These are phyloP conservation scores for Entomophthora muscae DNA, from an alignment of 371 early-diverging fungal genomes.

Conservation along the genomic window DNA sequence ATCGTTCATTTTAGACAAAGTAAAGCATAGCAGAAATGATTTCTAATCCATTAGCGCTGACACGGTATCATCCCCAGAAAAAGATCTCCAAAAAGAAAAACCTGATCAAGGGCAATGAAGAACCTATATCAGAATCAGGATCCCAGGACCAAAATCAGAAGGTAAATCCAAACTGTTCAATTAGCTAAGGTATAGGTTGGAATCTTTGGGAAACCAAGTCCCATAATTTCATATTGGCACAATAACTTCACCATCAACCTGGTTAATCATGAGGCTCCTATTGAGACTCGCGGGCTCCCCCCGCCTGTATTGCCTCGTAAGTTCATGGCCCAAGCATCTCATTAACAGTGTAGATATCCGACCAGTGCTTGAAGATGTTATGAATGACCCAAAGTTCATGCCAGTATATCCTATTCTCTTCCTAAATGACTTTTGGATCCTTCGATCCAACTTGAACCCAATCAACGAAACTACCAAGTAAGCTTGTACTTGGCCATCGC, in stretches of 20 bases:
- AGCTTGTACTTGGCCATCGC: not conserved
- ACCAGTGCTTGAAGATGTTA: conserved; percentile 17
- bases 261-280: conserved; percentile 24
- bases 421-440: conserved; percentile 77
- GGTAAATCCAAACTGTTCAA: not conserved
- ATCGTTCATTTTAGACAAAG: conserved; percentile 2
- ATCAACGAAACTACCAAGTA: conserved; percentile 59
- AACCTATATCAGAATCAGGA: conserved; percentile 11
- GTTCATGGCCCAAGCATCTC: not conserved
- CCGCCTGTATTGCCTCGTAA: conserved; percentile 30
- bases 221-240: conserved; percentile 70
- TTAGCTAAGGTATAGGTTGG: conserved; percentile 10
- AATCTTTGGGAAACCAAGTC: conserved; percentile 12
- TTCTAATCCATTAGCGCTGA: not conserved
- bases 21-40: not conserved
- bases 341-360: conserved; percentile 21
- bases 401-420: conserved; percentile 54
- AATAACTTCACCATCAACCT: conserved; percentile 58
- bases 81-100: conserved; percentile 44
- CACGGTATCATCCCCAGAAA: conserved; percentile 11
- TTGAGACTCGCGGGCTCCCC: conserved; percentile 29
- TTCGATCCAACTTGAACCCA: conserved; percentile 42
- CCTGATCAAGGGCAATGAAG: conserved; percentile 26
- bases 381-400: conserved; percentile 19
- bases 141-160: not conserved